Conservation (phyloP, 139 green algal species). For the Raphidocelis subcapitata region DNA sequence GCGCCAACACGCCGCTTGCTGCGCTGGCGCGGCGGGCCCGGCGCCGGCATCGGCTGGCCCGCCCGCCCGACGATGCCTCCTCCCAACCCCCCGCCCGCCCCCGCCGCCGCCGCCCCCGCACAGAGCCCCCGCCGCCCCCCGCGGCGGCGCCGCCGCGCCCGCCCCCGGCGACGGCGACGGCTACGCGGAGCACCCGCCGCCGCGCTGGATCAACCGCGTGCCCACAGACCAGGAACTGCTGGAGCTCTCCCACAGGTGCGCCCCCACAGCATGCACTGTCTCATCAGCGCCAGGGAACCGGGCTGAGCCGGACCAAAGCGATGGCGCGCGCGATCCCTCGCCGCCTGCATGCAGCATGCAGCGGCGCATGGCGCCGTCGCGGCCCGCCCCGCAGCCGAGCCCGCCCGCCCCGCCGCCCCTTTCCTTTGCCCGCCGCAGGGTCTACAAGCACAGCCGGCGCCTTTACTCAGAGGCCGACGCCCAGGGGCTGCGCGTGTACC, state of each 20-base stretch:
- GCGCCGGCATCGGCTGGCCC: no score
- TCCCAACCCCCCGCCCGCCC: no score
- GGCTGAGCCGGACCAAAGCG: neutral
- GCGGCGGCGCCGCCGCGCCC: no score
- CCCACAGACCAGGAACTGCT: slow-evolving; percentile 26
- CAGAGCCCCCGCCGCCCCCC: no score
- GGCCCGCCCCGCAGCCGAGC: neutral
- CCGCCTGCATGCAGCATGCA: neutral
- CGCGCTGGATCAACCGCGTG: slow-evolving; percentile 4
- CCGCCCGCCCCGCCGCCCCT: neutral
- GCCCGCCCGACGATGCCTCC: no score
- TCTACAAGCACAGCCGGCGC: slow-evolving; percentile 23
- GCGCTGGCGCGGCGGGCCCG: no score
- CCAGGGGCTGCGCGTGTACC: slow-evolving; percentile 27
- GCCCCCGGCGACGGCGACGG: no score
- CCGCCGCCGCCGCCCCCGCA: no score
- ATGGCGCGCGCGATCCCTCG: neutral
- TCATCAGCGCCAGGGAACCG: neutral
- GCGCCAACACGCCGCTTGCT: no score
- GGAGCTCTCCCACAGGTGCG: slow-evolving; percentile 18
- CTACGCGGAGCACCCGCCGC: no score
- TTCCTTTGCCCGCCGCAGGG: slow-evolving; percentile 6
- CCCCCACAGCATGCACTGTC: neutral
- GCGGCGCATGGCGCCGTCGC: neutral
- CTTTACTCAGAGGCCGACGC: slow-evolving; percentile 27